Evolutionary conservation across 2,329 filamentous ascomycete species (phyloP), one percentile per base, ranked within the genome.

Genomic region (Macrophomina tecta): DNA sequence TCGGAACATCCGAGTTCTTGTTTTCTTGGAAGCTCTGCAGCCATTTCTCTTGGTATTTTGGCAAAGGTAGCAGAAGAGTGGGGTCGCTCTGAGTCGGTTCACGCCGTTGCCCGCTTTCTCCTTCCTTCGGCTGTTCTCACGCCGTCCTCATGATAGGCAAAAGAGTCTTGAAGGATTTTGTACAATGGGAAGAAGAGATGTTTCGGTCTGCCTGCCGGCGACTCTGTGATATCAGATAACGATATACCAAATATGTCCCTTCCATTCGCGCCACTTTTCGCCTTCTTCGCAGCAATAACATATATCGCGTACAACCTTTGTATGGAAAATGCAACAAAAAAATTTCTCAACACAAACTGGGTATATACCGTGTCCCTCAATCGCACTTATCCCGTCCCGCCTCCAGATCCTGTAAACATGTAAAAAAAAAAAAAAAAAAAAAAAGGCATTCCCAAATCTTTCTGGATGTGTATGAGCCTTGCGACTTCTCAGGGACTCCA

Each of bases 291-390:
- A 23, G 23, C 23, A 23, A 23, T 23, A 23, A 23, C 48, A 18
- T 61, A 38, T 48, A 38, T 23, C 36, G 58, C 58, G 30, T 62
- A 51, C 45, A 62, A 16, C 5, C 28, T 32, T 28, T 53, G 49
- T 18, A 14, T 38, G 8, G n/a, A 49, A 34, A 32, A 46, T 61
- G 56, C 56, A 60, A 45, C 42, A 60, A 60, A 42, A 30, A 36
- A 38, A 38, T 45, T n/a, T 36, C 23, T 48, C 28, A 46, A 34
- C 55, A 62, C 30, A 62, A 62, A 45, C 32, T 62, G 58, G 58
- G 58, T 62, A 62, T 62, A 62, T 46, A 62, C 58, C 58, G 58
- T 34, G 48, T 62, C 58, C 58, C 42, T 38, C 58, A 49, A 23
- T 18, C 58, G 38, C 58, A 23, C 28, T 38, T 23, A n/a, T 9